Conservation (phyloP, 352 stramenopile species). For the Pythium utonaiense region DNA sequence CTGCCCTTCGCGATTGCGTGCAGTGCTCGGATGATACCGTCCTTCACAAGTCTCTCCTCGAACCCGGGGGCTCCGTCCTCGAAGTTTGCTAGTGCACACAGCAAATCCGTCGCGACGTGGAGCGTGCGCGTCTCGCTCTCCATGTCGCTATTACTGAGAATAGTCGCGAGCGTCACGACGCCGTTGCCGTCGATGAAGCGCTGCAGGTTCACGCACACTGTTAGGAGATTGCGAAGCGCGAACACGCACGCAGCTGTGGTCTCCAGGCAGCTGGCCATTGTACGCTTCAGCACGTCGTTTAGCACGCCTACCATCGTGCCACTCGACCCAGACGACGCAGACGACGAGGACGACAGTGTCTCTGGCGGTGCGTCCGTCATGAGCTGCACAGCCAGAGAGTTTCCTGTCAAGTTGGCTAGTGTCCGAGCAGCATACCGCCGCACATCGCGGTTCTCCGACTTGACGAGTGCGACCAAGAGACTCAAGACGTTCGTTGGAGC, state of each 20-base stretch:
- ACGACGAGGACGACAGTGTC: not conserved
- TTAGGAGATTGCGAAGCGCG: slow-evolving; percentile 71
- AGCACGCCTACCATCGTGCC: slow-evolving; percentile 43
- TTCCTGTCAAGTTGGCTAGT: slow-evolving; percentile 62
- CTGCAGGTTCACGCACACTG: slow-evolving; percentile 46
- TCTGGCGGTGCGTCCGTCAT: slow-evolving; percentile 38
- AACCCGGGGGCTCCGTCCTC: slow-evolving; percentile 25
- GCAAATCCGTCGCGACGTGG: slow-evolving; percentile 54
- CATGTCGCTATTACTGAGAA: slow-evolving; percentile 51
- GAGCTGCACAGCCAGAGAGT: slow-evolving; percentile 42
- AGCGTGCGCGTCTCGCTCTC: slow-evolving; percentile 42
- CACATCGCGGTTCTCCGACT: slow-evolving; percentile 62
- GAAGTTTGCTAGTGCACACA: slow-evolving; percentile 62
- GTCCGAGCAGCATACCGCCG: slow-evolving; percentile 60
- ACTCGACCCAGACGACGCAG: not conserved
- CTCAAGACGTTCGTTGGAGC: slow-evolving; percentile 43
- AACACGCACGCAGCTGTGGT: slow-evolving; percentile 63
- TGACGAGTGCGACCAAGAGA: slow-evolving; percentile 62
- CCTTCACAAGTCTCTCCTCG: slow-evolving; percentile 65
- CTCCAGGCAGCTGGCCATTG: slow-evolving; percentile 47
- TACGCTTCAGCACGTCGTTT: slow-evolving; percentile 68
- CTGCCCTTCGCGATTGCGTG: slow-evolving; percentile 51
- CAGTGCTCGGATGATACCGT: slow-evolving; percentile 68
- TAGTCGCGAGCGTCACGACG: slow-evolving; percentile 56
- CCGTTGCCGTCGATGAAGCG: slow-evolving; percentile 62